Evolutionary conservation across 1,139 yeast species (phyloP).

Genomic region (Ogataea hybrid): DNA sequence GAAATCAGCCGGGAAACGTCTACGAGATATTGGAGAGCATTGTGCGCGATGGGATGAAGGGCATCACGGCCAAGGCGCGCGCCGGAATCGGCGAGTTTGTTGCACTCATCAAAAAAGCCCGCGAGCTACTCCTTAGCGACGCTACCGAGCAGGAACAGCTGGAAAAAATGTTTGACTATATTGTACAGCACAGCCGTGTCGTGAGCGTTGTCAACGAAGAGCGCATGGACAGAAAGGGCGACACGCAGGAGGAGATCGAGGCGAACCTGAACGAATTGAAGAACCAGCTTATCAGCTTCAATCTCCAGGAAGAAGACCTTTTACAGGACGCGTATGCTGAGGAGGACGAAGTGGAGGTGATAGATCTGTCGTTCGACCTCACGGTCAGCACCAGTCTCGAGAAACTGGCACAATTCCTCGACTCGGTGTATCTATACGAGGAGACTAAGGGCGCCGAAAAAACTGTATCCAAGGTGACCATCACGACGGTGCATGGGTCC

Average conservation of each 20-base stretch:
- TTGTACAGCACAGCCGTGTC: slow-evolving; percentile 18
- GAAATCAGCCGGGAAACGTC: slow-evolving; percentile 15
- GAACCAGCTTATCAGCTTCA: slow-evolving; percentile 26
- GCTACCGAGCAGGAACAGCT: slow-evolving; percentile 11
- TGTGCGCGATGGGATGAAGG: slow-evolving; percentile 12
- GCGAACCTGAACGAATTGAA: slow-evolving; percentile 30
- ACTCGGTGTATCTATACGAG: slow-evolving; percentile 59
- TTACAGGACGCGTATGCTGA: slow-evolving; percentile 22
- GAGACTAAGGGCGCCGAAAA: slow-evolving; percentile 14
- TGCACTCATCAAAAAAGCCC: slow-evolving; percentile 34
- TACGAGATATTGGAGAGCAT: slow-evolving; percentile 14
- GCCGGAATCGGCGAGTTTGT: slow-evolving; percentile 34
- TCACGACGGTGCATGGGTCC: slow-evolving; percentile 79
- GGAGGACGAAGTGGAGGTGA: slow-evolving; percentile 9
- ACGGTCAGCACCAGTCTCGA: slow-evolving; percentile 24
- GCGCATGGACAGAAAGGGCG: slow-evolving; percentile 22
- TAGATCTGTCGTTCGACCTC: slow-evolving; percentile 8
- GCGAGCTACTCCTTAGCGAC: slow-evolving; percentile 19
- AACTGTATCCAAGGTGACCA: slow-evolving; percentile 34
- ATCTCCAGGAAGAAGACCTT: slow-evolving; percentile 25
- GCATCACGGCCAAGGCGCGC: slow-evolving; percentile 18
- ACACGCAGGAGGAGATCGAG: slow-evolving; percentile 23
- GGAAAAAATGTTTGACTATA: slow-evolving; percentile 16
- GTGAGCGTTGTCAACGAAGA: slow-evolving; percentile 19
- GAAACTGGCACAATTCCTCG: slow-evolving; percentile 51